Conservation (phyloP, 2,329 filamentous ascomycete genomes). For the Xylariomycetidae sp. region DNA sequence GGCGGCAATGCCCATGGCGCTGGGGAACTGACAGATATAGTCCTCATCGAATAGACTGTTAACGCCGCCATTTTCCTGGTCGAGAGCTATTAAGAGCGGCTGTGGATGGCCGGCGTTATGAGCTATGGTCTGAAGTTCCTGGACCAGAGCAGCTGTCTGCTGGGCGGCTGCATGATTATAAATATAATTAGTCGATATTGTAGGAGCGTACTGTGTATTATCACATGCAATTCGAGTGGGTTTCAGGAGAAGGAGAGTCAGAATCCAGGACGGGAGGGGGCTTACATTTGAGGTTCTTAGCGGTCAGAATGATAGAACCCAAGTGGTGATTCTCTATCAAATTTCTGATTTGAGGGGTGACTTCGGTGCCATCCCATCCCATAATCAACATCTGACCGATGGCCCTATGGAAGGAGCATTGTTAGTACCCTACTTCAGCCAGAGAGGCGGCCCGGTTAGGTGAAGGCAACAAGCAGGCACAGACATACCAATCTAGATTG, state of each 20-base stretch:
- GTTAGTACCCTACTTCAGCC: too few relatives aligned
- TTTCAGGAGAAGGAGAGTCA: too few relatives aligned
- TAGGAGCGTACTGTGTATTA: too few relatives aligned
- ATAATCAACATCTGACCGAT: constrained; percentile 77
- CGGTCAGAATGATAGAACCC: constrained; percentile 79
- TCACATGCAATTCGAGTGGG: constrained; percentile 13
- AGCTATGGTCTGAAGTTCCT: constrained; percentile 89
- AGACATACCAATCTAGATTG: constrained; percentile 67
- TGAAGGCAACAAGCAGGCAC: too few relatives aligned
- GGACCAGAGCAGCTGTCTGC: constrained; percentile 80
- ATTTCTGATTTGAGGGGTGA: constrained; percentile 76
- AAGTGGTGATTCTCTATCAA: constrained; percentile 82
- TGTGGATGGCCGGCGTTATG: constrained; percentile 85
- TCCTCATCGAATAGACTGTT: constrained; percentile 96
- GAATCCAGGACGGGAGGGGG: constrained; percentile 8
- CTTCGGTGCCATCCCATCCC: constrained; percentile 80
- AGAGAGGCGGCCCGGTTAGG: too few relatives aligned
- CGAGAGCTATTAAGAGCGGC: constrained; percentile 83
- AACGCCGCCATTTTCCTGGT: constrained; percentile 97
- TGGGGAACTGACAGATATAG: constrained; percentile 93
- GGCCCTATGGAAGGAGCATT: constrained; percentile 44
- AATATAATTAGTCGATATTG: too few relatives aligned
- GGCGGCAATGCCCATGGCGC: constrained; percentile 94
- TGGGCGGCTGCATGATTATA: constrained; percentile 92
- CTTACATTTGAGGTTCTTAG: constrained; percentile 81